phyloP scores from a whole-genome alignment of 2,329 filamentous ascomycete species.

The Penicillium sp. region DNA sequence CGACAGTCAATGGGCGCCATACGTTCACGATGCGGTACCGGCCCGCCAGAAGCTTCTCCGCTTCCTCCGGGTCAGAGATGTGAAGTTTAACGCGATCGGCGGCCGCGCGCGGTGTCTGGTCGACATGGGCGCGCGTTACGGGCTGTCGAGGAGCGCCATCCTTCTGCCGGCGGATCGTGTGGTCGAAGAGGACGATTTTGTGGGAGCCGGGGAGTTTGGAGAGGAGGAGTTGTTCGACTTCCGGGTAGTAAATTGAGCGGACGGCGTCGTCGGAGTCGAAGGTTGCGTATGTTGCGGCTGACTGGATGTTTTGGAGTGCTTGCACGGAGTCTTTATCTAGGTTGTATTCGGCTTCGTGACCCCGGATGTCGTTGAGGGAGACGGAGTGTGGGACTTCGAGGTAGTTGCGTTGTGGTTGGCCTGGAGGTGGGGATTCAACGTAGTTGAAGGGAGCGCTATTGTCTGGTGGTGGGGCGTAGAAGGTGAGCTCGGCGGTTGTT shows the following conservation, averaged over 20 bases:
- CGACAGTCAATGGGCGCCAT: slow-evolving; percentile 66
- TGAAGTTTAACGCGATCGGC: slow-evolving; percentile 66
- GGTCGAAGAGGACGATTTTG: slow-evolving; percentile 75
- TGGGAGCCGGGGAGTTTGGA: slow-evolving; percentile 64
- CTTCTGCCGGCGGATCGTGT: slow-evolving; percentile 72
- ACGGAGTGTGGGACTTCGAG: slow-evolving; percentile 51
- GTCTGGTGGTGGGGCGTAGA: slow-evolving; percentile 62
- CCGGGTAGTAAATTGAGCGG: slow-evolving; percentile 73
- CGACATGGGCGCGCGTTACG: slow-evolving; percentile 74
- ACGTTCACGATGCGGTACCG: slow-evolving; percentile 85
- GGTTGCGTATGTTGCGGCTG: slow-evolving; percentile 52
- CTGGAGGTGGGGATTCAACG: slow-evolving; percentile 62
- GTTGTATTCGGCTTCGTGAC: slow-evolving; percentile 62
- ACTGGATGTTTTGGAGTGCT: slow-evolving; percentile 58
- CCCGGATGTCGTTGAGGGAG: slow-evolving; percentile 69
- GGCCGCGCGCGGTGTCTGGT: slow-evolving; percentile 71
- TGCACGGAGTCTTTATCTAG: slow-evolving; percentile 76
- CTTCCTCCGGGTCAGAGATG: slow-evolving; percentile 60
- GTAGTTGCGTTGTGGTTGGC: slow-evolving; percentile 66
- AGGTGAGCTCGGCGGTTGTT: slow-evolving; percentile 63
- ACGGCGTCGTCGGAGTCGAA: slow-evolving; percentile 70
- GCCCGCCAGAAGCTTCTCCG: slow-evolving; percentile 61
- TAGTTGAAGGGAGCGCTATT: slow-evolving; percentile 62
- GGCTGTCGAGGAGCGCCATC: slow-evolving; percentile 63
- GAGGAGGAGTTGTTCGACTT: slow-evolving; percentile 71